Evolutionary conservation across 352 stramenopile genomes (phyloP), one percentile per base, ranked within the genome.

Genomic region (Elongisporangium prolatum): DNA sequence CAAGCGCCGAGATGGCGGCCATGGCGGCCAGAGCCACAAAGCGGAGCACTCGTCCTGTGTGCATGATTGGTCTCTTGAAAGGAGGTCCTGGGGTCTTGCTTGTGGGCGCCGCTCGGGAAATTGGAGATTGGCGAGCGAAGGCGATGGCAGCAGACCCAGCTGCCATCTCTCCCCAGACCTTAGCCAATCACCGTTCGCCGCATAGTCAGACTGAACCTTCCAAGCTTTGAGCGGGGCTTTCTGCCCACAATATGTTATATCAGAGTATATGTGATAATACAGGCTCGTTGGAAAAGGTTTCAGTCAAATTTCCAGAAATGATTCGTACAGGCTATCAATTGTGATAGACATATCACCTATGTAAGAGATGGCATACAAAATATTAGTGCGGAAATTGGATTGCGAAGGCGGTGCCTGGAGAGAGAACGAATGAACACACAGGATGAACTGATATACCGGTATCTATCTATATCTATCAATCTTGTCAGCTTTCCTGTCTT

Each of bases 21-120:
- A 72, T 67, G 47, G 82, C 79, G 20, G 86, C 50, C 59, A 89
- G 50, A 22, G 84, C 64, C 40, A 82, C 50, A 40, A 40, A 40
- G 50, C 71, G 81, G 50, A 88, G 69, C 53, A 86, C 63, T 61
- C 60, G 60, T 21, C 73, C 74, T 57, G 82, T 80, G 58, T 72
- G 75, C 82, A 91, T 91, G n/a, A 16, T 75, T 22, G 44, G 34
- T 40, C 28, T 40, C 28, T 40, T 40, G 28, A 13, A 40, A 40
- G 28, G 28, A 14, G 28, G 28, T 40, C 24, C 47, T 53, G 22
- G 38, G 48, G 52, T 49, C 44, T 34, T 54, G 58, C 57, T 65
- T 49, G 49, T 76, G 68, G 48, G 65, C 48, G 60, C 62, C 68
- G 66, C 65, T 65, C 68, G 63, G 71, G 65, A 74, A 86, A 84